phyloP scores from a whole-genome alignment of 2,329 filamentous ascomycete genomes.

The Chrysoporthe deuterocubensis region DNA sequence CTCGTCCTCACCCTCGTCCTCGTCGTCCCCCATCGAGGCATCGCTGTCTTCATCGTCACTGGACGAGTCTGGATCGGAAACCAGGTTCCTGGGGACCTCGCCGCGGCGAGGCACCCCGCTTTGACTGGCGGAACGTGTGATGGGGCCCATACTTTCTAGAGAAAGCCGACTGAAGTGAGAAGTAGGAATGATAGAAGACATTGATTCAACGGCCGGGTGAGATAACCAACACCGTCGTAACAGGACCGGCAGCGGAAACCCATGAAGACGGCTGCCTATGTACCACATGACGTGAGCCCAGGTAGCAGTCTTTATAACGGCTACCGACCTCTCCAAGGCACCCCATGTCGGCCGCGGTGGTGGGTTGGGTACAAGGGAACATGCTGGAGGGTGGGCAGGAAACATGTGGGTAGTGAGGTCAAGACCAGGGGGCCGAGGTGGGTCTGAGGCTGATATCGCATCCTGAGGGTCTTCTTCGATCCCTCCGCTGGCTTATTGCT shows the following conservation, averaged over 20 bases:
- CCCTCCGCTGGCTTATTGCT: slow-evolving; percentile 14
- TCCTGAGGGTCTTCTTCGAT: slow-evolving; percentile 10
- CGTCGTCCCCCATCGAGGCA: slow-evolving; percentile 31
- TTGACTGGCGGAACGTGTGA: slow-evolving; percentile 38
- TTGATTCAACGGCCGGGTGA: not conserved
- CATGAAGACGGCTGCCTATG: not conserved
- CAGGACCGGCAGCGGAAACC: not conserved
- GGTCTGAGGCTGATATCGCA: slow-evolving; percentile 18
- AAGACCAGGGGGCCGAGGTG: slow-evolving; percentile 11
- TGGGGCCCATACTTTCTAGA: slow-evolving; percentile 44
- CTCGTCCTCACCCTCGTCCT: slow-evolving; percentile 37
- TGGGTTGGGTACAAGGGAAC: slow-evolving; percentile 4
- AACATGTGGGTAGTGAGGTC: slow-evolving; percentile 17
- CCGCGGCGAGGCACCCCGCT: slow-evolving; percentile 31
- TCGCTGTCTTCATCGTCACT: slow-evolving; percentile 31
- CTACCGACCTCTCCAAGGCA: not conserved
- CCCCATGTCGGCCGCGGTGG: not conserved
- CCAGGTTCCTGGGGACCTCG: slow-evolving; percentile 30
- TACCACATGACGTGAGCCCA: not conserved
- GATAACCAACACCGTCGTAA: not conserved
- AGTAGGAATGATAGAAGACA: slow-evolving; percentile 41
- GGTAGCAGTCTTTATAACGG: slow-evolving; percentile 11
- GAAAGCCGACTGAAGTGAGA: slow-evolving; percentile 47
- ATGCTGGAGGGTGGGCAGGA: slow-evolving; percentile 8
- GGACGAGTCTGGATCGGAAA: slow-evolving; percentile 31